Evolutionary conservation across 2,329 filamentous ascomycete genomes (phyloP).

Genomic region (Ascochyta pisi): DNA sequence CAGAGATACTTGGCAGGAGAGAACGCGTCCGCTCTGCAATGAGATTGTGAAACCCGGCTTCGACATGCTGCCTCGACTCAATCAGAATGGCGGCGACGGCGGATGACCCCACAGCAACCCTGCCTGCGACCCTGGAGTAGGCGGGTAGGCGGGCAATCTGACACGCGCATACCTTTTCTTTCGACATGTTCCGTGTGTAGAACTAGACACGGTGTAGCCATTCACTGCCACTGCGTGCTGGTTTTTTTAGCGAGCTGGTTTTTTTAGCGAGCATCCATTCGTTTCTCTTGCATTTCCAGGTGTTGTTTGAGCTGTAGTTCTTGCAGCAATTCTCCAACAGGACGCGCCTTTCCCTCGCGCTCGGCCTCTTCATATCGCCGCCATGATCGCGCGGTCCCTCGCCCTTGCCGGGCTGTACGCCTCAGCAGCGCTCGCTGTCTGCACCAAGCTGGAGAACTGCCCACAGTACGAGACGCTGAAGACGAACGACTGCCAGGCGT

Average conservation of each 20-base stretch:
- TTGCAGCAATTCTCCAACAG: not conserved
- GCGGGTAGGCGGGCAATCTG: not conserved
- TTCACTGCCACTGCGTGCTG: not conserved
- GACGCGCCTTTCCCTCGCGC: conserved; percentile 5
- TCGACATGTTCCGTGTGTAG: not conserved
- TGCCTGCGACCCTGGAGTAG: not conserved
- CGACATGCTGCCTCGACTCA: conserved; percentile 3
- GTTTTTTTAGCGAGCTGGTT: too few species aligned
- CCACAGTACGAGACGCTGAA: conserved; percentile 32
- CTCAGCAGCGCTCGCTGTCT: conserved; percentile 27
- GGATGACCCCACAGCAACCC: not conserved
- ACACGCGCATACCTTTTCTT: not conserved
- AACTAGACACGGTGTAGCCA: not conserved
- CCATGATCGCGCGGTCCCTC: conserved; percentile 30
- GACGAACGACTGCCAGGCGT: conserved; percentile 33
- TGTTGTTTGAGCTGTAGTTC: not conserved
- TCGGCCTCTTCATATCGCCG: not conserved
- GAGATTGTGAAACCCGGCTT: conserved; percentile 1
- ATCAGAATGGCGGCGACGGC: not conserved
- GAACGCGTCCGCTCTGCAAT: conserved; percentile 5
- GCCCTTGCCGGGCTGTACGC: conserved; percentile 29
- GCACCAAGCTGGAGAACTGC: conserved; percentile 38
- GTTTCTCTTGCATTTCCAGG: conserved; percentile 1
- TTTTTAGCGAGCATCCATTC: conserved; percentile 1
- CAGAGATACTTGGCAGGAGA: conserved; percentile 5